phyloP scores from a whole-genome alignment of 306 rosid species.

The Dalbergia cultrata region DNA sequence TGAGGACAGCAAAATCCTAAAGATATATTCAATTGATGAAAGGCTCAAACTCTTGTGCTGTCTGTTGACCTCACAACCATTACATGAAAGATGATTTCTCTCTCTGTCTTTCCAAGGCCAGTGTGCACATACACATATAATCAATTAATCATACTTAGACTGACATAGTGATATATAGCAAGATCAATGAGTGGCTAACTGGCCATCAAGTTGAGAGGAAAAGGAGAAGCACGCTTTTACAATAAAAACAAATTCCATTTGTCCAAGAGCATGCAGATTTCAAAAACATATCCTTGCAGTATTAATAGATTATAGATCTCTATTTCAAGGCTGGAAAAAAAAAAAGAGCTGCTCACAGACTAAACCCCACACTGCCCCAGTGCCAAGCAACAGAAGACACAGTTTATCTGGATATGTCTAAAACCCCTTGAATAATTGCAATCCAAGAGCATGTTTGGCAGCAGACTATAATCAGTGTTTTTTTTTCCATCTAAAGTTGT shows the following conservation, averaged over 20 bases:
- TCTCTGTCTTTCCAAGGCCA: neutral
- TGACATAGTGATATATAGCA: neutral
- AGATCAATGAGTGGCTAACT: constrained; percentile 2
- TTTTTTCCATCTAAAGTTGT: too few species aligned
- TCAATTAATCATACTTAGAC: neutral
- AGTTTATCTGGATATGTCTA: neutral
- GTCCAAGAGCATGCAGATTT: constrained; percentile 6
- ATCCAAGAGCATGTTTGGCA: neutral
- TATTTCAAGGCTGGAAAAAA: neutral
- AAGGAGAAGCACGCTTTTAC: neutral
- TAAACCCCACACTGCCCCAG: neutral
- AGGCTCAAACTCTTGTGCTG: neutral
- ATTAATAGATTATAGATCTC: constrained; percentile 8
- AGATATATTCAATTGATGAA: constrained; percentile 9
- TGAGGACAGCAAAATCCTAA: neutral
- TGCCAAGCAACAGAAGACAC: neutral
- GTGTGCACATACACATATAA: neutral
- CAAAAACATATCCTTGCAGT: neutral
- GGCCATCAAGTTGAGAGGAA: constrained; percentile 26
- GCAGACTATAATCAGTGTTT: too few species aligned
- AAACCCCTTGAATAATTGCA: constrained; percentile 6
- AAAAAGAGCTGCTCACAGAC: neutral
- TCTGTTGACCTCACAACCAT: neutral
- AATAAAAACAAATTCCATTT: constrained; percentile 1
- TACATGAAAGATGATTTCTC: neutral